Conservation (phyloP, 2,329 filamentous ascomycete genomes). For the Penicillium verrucosum region DNA sequence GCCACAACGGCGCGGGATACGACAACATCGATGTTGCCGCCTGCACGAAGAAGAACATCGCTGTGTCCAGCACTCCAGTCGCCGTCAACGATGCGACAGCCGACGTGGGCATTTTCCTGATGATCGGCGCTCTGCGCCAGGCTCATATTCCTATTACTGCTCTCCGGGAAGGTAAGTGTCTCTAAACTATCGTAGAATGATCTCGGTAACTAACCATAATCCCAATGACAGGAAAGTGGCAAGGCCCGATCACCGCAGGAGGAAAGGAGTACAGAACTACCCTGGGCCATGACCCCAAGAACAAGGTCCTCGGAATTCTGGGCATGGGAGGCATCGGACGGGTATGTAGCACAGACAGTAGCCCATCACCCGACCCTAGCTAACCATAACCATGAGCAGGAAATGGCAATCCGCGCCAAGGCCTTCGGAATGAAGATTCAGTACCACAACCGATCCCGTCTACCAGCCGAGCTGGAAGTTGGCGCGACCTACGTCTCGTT, state of each 20-base stretch:
- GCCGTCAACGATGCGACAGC: constrained; percentile 49
- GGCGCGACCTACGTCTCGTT: constrained; percentile 47
- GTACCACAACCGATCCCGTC: constrained; percentile 47
- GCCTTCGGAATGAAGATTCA: constrained; percentile 49
- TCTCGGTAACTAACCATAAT: not conserved
- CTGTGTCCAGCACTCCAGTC: constrained; percentile 46
- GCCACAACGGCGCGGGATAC: constrained; percentile 58
- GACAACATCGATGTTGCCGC: constrained; percentile 58
- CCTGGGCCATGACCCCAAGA: constrained; percentile 45
- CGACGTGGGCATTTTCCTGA: constrained; percentile 47
- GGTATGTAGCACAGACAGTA: constrained; percentile 28
- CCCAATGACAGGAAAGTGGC: constrained; percentile 36
- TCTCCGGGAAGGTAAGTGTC: constrained; percentile 38
- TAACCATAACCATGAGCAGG: constrained; percentile 27
- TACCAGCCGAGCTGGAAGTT: constrained; percentile 40
- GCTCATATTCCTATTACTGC: constrained; percentile 42
- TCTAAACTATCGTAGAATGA: no score
- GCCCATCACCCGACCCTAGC: not conserved
- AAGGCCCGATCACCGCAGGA: constrained; percentile 29
- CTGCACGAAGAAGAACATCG: constrained; percentile 47
- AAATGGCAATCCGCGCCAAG: constrained; percentile 45
- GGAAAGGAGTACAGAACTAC: constrained; percentile 19
- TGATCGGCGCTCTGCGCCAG: constrained; percentile 48
- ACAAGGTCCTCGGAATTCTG: constrained; percentile 47
- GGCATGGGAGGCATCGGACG: constrained; percentile 50